These are phyloP conservation scores for Phytophthora melonis DNA, from an alignment of 352 stramenopile genomes.

Conservation along the genomic window DNA sequence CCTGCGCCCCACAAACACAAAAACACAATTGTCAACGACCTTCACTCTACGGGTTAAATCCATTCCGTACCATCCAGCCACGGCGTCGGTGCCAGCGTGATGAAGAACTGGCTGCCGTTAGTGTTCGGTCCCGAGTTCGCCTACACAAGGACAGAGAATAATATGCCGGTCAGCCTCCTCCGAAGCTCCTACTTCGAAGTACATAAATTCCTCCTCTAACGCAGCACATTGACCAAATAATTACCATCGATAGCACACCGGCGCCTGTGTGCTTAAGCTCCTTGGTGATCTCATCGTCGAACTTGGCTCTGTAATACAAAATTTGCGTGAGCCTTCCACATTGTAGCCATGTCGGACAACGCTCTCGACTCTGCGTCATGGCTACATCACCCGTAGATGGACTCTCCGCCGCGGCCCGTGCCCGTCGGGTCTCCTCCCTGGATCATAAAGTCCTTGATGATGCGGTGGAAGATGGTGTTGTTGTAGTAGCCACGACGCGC, in stretches of 20 bases:
- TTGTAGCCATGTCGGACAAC: conserved; percentile 2
- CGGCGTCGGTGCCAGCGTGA: conserved; percentile 93
- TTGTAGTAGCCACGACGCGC: conserved; percentile 95
- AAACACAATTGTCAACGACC: not conserved
- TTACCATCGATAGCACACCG: conserved; percentile 91
- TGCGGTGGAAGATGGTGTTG: conserved; percentile 96
- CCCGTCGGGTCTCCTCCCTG: conserved; percentile 96
- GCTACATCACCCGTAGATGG: conserved; percentile 85
- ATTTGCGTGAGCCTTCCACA: not conserved
- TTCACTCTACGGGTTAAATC: not conserved
- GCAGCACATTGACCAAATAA: not conserved
- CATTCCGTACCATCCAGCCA: conserved; percentile 90
- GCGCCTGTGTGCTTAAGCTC: conserved; percentile 95
- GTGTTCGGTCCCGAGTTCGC: conserved; percentile 93
- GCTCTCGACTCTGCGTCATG: not conserved
- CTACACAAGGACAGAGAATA: conserved; percentile 34
- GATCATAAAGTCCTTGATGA: conserved; percentile 98
- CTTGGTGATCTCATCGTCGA: conserved; percentile 94
- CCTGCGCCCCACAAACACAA: conserved; percentile 42
- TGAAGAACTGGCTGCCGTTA: conserved; percentile 96
- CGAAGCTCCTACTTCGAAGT: not conserved
- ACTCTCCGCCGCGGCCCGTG: conserved; percentile 93
- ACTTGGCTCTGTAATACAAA: conserved; percentile 77
- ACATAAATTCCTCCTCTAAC: not conserved
- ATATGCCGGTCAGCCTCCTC: not conserved